These are phyloP conservation scores for Populus hybrid DNA, from an alignment of 441 rosid species.

Conservation along the genomic window DNA sequence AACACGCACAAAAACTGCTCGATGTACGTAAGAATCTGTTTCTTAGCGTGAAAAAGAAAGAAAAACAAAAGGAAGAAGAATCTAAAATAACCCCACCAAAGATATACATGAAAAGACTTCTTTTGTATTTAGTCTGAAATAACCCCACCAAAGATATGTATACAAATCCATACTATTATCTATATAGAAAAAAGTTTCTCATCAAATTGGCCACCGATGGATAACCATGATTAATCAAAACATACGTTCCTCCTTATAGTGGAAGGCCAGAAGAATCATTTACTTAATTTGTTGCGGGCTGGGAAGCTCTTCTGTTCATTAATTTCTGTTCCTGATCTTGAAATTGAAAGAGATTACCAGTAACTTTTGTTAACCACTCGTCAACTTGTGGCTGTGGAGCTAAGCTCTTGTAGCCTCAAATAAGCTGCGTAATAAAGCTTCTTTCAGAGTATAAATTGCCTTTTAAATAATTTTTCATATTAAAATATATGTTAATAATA, in stretches of 20 bases:
- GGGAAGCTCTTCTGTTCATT: slow-evolving; percentile 32
- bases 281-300: slow-evolving; percentile 32
- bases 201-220: neutral
- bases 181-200: neutral
- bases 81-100: neutral
- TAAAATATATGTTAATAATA: no score
- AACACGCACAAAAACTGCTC: neutral
- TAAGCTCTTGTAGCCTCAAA: neutral
- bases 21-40: neutral
- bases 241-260: slow-evolving; percentile 18
- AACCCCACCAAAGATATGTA: neutral
- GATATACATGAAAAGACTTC: neutral
- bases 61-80: neutral
- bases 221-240: neutral
- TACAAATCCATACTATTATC: neutral
- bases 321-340: slow-evolving; percentile 16
- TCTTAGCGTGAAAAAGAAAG: neutral
- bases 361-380: slow-evolving; percentile 10
- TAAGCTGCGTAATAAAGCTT: neutral
- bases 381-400: slow-evolving; percentile 16
- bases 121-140: neutral
- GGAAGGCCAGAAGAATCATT: slow-evolving; percentile 26
- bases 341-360: slow-evolving; percentile 14
- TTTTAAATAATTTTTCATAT: no score
- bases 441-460: no score